phyloP scores from a whole-genome alignment of 2,329 filamentous ascomycete species.

The Botrytis aclada region DNA sequence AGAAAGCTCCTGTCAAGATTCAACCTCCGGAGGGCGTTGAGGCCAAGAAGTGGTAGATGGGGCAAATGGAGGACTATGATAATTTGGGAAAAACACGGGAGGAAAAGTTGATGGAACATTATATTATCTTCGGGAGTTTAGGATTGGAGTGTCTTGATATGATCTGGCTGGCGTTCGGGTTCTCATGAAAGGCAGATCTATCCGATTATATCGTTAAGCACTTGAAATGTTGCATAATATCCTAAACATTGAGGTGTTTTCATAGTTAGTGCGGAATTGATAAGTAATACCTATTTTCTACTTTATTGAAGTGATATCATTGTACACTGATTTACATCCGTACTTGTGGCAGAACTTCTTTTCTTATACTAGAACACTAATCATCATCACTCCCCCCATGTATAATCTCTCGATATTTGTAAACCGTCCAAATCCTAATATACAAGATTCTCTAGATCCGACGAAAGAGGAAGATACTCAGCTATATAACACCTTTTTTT shows the following conservation, averaged over 20 bases:
- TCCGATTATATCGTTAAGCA: not conserved
- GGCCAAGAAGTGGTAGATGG: constrained; percentile 58
- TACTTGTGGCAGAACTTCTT: not conserved
- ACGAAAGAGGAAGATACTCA: too few species aligned
- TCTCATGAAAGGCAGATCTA: not conserved
- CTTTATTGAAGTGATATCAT: not conserved
- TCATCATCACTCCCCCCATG: not conserved
- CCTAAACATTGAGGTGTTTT: not conserved
- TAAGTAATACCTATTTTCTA: not conserved
- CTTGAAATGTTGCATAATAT: not conserved
- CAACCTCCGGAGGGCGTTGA: constrained; percentile 73
- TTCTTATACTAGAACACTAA: not conserved
- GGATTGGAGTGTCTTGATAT: not conserved
- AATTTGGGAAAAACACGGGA: not conserved
- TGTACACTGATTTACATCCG: not conserved
- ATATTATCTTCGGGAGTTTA: not conserved
- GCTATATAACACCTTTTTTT: too few species aligned
- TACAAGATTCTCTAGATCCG: too few species aligned
- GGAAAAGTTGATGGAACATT: not conserved
- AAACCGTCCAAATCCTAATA: too few species aligned
- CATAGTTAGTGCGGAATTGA: not conserved
- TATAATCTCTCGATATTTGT: too few species aligned
- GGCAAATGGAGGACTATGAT: not conserved
- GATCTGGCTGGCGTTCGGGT: not conserved
- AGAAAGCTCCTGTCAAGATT: constrained; percentile 66